These are phyloP conservation scores for Aspergillus alliaceus DNA, from an alignment of 2,329 filamentous ascomycete genomes.

Conservation along the genomic window DNA sequence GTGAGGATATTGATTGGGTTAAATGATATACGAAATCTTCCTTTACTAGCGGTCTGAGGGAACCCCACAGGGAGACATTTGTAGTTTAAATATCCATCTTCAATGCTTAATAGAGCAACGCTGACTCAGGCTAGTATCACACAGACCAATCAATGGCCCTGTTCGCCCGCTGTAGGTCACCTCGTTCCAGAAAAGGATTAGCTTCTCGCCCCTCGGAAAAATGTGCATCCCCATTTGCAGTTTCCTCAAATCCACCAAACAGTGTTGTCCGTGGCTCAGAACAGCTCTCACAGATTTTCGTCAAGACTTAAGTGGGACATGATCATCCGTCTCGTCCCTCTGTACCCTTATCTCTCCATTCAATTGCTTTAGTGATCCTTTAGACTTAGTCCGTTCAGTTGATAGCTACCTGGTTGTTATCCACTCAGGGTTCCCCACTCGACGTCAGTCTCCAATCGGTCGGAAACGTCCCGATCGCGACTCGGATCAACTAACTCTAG, in stretches of 20 bases:
- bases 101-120: neutral
- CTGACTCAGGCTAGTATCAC: neutral
- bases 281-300: neutral
- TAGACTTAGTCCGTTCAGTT: neutral
- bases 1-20: neutral
- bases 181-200: neutral
- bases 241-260: neutral
- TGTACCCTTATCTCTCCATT: neutral
- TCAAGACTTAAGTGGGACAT: neutral
- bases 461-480: neutral
- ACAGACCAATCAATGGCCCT: neutral
- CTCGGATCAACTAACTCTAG: neutral
- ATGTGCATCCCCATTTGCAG: neutral
- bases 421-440: neutral
- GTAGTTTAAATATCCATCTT: neutral
- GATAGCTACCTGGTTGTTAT: neutral
- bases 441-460: slow-evolving; percentile 2
- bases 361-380: neutral
- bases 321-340: neutral
- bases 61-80: no score
- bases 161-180: no score
- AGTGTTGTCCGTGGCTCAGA: neutral
- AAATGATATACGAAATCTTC: neutral
- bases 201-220: neutral
- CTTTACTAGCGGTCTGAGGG: neutral